A percentile compares a stretch with the other conserved stretches of the same genome.
These are phyloP conservation scores for Thielaviopsis populi DNA, from an alignment of 2,329 filamentous ascomycete species.

Conservation along the genomic window DNA sequence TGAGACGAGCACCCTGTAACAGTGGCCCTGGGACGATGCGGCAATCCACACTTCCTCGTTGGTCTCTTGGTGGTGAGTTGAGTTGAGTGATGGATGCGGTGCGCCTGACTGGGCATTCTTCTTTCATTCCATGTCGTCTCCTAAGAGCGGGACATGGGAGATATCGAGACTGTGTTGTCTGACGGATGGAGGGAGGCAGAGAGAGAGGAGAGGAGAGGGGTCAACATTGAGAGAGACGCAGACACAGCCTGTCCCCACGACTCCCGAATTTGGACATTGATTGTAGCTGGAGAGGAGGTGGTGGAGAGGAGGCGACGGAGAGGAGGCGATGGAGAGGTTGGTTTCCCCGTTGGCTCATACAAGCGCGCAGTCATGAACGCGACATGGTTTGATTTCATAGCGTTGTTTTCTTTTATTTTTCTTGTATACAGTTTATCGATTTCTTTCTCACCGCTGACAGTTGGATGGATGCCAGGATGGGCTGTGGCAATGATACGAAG, in stretches of 20 bases:
- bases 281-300: background rate
- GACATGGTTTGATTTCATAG: background rate
- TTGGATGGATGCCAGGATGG: too few species aligned
- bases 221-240: background rate
- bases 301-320: too few species aligned
- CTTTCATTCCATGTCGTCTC: background rate
- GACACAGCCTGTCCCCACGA: too few species aligned
- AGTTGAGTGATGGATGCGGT: too few species aligned
- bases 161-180: background rate
- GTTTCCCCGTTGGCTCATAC: background rate
- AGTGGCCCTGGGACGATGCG: background rate
- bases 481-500: too few species aligned
- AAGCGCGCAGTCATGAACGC: background rate
- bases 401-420: conserved; percentile 2
- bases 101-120: background rate
- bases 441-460: too few species aligned
- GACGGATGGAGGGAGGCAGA: background rate
- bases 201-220: background rate
- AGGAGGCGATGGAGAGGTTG: background rate
- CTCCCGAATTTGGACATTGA: too few species aligned
- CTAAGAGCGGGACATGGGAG: background rate
- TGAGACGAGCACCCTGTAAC: background rate
- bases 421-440: too few species aligned
- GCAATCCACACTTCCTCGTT: background rate
- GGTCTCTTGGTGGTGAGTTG: background rate